These are phyloP conservation scores for Pseudonectria buxi DNA, from an alignment of 2,329 filamentous ascomycete species.

Conservation along the genomic window DNA sequence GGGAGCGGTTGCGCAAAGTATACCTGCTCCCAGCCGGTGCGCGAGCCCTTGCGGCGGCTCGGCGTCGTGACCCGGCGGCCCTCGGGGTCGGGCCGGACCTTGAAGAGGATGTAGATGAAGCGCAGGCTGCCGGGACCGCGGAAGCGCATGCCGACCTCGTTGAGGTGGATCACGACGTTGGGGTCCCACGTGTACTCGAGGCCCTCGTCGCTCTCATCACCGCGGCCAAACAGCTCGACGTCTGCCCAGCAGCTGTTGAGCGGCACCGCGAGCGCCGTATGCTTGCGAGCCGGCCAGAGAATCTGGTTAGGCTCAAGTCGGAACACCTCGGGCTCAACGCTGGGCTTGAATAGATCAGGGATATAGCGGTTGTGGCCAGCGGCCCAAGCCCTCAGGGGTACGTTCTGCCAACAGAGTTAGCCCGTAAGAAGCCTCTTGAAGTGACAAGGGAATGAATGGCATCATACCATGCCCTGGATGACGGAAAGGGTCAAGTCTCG, in stretches of 20 bases:
- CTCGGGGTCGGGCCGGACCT: background rate
- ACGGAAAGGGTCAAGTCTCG: constrained; percentile 8
- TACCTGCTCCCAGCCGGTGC: background rate
- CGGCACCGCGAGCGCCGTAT: constrained; percentile 10
- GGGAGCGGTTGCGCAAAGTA: too few relatives aligned
- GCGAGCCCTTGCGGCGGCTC: background rate
- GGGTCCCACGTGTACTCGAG: constrained; percentile 10
- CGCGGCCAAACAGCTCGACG: constrained; percentile 10
- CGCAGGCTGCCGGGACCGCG: constrained; percentile 11
- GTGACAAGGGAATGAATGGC: background rate
- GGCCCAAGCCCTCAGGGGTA: constrained; percentile 5
- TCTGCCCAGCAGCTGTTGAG: constrained; percentile 5
- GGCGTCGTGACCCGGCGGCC: too few relatives aligned
- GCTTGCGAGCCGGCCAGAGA: constrained; percentile 8
- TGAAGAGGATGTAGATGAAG: constrained; percentile 14
- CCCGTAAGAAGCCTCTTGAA: too few relatives aligned
- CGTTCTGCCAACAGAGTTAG: too few relatives aligned
- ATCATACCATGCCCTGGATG: constrained; percentile 9
- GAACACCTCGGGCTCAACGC: constrained; percentile 12
- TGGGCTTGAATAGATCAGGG: constrained; percentile 7
- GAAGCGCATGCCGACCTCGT: constrained; percentile 12
- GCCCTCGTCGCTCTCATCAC: constrained; percentile 1
- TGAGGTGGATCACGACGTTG: constrained; percentile 10
- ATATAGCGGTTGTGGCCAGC: constrained; percentile 5
- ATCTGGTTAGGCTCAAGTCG: constrained; percentile 9